Evolutionary conservation across 2,329 filamentous ascomycete species (phyloP).

Genomic region (Niveomyces coronatus): DNA sequence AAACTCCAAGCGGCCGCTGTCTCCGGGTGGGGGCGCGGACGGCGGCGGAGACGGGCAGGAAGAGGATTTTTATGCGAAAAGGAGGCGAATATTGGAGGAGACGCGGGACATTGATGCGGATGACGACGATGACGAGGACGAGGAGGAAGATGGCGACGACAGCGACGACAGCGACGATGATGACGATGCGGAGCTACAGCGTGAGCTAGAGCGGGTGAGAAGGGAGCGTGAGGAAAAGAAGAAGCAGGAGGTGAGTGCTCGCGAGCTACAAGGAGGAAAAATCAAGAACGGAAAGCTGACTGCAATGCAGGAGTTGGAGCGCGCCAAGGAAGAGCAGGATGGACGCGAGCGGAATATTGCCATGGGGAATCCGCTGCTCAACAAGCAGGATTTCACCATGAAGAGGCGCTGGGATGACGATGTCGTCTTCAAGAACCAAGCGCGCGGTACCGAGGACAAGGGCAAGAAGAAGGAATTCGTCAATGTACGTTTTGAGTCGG

Average conservation of each 20-base stretch:
- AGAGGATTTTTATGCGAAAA: slow-evolving; percentile 70
- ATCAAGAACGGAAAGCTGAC: slow-evolving; percentile 5
- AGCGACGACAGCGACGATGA: slow-evolving; percentile 39
- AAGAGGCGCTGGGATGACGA: slow-evolving; percentile 97
- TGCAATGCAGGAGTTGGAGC: slow-evolving; percentile 56
- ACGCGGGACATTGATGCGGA: slow-evolving; percentile 77
- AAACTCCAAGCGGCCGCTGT: slow-evolving; percentile 54
- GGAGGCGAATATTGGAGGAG: slow-evolving; percentile 78
- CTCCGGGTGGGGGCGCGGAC: slow-evolving; percentile 13
- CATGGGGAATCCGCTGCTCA: slow-evolving; percentile 82
- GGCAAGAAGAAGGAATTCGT: slow-evolving; percentile 89
- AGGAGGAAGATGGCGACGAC: slow-evolving; percentile 41
- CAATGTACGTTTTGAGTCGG: slow-evolving; percentile 53
- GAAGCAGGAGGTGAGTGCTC: slow-evolving; percentile 23
- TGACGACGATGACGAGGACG: slow-evolving; percentile 50
- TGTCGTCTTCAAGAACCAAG: slow-evolving; percentile 98
- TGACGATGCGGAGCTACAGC: slow-evolving; percentile 67
- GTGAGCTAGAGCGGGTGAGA: slow-evolving; percentile 91
- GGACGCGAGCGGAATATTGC: slow-evolving; percentile 82
- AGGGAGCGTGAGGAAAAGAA: slow-evolving; percentile 48
- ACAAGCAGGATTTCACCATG: slow-evolving; percentile 78
- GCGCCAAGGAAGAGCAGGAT: slow-evolving; percentile 71
- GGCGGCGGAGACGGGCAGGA: slow-evolving; percentile 23
- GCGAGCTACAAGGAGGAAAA: not conserved
- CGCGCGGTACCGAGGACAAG: slow-evolving; percentile 85